Conservation (phyloP, 805 yeast genomes). For the Zygosaccharomyces bisporus region DNA sequence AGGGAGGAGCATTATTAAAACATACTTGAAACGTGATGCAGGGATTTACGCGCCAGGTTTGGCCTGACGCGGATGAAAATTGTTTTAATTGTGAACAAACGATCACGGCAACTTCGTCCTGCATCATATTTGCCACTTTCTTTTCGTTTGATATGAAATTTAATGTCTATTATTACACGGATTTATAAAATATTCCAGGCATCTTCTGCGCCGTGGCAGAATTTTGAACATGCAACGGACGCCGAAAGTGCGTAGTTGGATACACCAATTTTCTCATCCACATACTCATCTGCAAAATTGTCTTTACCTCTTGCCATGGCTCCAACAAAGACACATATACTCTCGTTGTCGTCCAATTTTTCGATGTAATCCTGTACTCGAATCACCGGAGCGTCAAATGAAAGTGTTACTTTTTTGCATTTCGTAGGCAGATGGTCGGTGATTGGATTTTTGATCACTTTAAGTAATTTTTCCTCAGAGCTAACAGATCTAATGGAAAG, state of each 20-base stretch:
- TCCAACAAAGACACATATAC: constrained; percentile 97
- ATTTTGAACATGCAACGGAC: constrained; percentile 95
- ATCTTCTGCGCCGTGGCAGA: constrained; percentile 98
- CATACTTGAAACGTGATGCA: neutral
- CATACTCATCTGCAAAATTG: constrained; percentile 93
- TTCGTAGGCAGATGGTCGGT: constrained; percentile 95
- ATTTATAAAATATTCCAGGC: constrained; percentile 76
- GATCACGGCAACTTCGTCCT: neutral
- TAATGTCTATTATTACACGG: constrained; percentile 9
- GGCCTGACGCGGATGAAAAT: neutral
- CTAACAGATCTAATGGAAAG: constrained; percentile 90
- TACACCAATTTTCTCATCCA: constrained; percentile 93
- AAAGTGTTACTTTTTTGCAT: constrained; percentile 88
- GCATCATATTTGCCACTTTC: neutral
- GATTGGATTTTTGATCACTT: constrained; percentile 94
- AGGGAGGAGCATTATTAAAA: neutral
- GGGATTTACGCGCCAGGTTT: neutral
- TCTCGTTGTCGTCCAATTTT: constrained; percentile 80
- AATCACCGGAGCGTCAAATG: constrained; percentile 85
- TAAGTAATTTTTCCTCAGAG: constrained; percentile 88
- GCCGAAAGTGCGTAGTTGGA: constrained; percentile 95
- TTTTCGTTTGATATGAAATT: neutral
- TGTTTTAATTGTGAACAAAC: too few species aligned
- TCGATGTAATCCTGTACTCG: constrained; percentile 83
- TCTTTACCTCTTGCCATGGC: constrained; percentile 99